phyloP scores from a whole-genome alignment of 2,329 filamentous ascomycete genomes.

The Dactylellina drechsleri region DNA sequence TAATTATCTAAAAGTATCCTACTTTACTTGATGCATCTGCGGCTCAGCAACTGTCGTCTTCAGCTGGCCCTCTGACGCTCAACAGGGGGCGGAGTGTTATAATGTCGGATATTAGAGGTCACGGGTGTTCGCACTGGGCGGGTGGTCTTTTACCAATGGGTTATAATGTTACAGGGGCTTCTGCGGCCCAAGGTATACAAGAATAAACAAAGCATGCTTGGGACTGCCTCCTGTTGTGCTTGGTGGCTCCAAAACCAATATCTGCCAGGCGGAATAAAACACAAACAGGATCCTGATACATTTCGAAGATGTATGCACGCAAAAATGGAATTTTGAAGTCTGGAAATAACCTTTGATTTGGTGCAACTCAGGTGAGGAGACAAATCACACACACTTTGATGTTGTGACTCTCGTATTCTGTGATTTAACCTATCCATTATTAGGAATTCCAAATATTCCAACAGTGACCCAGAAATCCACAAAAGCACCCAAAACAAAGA shows the following conservation, averaged over 20 bases:
- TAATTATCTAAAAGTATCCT: constrained; percentile 10
- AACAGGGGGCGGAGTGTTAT: constrained; percentile 23
- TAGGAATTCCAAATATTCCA: constrained; percentile 37
- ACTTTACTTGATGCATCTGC: constrained; percentile 35
- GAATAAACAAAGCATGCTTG: too few relatives aligned
- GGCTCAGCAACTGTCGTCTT: constrained; percentile 28
- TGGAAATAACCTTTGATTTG: neutral
- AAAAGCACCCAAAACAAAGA: neutral
- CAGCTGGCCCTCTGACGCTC: constrained; percentile 13
- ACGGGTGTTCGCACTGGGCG: constrained; percentile 50
- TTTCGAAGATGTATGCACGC: neutral
- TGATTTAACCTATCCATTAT: constrained; percentile 9
- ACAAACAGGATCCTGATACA: constrained; percentile 2
- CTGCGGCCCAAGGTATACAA: too few relatives aligned
- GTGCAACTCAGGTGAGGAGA: neutral
- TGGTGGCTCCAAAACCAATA: neutral
- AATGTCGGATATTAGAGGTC: constrained; percentile 32
- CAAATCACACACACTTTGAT: too few relatives aligned
- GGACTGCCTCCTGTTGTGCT: neutral
- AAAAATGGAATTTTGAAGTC: neutral
- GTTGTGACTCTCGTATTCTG: neutral
- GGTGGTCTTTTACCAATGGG: neutral
- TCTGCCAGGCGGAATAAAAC: constrained; percentile 32
- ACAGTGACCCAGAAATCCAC: neutral
- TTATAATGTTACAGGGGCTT: too few relatives aligned